These are phyloP conservation scores for Ettlia oleoabundans DNA, from an alignment of 139 green algal genomes.

Conservation along the genomic window DNA sequence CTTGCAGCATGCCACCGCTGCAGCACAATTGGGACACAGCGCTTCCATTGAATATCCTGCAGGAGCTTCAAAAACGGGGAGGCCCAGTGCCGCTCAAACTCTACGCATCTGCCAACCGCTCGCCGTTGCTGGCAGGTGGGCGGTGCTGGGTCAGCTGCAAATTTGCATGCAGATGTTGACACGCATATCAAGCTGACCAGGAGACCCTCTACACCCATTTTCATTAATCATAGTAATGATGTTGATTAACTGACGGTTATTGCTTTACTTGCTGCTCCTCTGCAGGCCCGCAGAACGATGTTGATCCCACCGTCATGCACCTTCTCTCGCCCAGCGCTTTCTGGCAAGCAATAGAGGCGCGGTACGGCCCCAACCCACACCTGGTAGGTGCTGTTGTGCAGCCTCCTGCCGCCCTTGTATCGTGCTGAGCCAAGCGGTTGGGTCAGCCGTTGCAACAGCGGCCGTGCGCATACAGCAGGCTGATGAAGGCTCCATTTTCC, in stretches of 20 bases:
- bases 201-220: neutral
- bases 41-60: no score
- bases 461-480: neutral
- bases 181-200: neutral
- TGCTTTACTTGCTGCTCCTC: constrained; percentile 14
- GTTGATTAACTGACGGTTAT: neutral
- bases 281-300: constrained; percentile 41
- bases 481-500: neutral
- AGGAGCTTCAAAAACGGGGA: constrained; percentile 39
- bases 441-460: neutral
- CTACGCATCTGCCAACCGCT: constrained; percentile 56
- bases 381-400: constrained; percentile 34
- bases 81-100: constrained; percentile 50
- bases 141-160: no score
- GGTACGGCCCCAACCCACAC: constrained; percentile 52
- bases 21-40: no score
- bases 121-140: constrained; percentile 40
- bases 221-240: neutral
- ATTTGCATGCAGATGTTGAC: no score
- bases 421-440: neutral
- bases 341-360: constrained; percentile 54
- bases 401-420: no score
- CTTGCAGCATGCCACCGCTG: no score
- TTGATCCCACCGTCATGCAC: constrained; percentile 55
- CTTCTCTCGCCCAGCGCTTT: constrained; percentile 44